Conservation (phyloP, 306 rosid genomes). For the Quercus engelmannii region DNA sequence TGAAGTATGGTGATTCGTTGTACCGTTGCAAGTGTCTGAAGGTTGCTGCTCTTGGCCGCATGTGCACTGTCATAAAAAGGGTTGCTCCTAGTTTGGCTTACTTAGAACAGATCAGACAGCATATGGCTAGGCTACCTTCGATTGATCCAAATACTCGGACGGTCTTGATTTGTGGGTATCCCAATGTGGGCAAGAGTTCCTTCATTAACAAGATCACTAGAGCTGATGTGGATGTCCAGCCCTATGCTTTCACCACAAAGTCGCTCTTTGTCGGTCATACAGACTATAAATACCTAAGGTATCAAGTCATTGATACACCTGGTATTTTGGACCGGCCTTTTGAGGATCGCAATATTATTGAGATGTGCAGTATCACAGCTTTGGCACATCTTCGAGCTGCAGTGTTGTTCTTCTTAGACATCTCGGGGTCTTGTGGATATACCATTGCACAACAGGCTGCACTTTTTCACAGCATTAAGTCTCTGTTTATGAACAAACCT, state of each 20-base stretch:
- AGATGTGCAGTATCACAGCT: constrained; percentile 95
- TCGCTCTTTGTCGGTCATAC: constrained; percentile 90
- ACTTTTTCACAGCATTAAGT: constrained; percentile 72
- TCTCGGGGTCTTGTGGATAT: constrained; percentile 91
- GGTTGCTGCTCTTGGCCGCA: constrained; percentile 91
- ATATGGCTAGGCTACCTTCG: constrained; percentile 90
- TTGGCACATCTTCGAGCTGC: constrained; percentile 90
- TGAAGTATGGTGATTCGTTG: constrained; percentile 85
- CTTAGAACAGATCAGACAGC: constrained; percentile 84
- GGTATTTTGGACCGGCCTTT: constrained; percentile 93
- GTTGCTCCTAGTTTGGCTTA: constrained; percentile 89
- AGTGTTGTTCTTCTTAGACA: constrained; percentile 78
- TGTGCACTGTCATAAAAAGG: constrained; percentile 90
- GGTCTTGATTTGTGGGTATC: constrained; percentile 81
- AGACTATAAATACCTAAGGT: constrained; percentile 76
- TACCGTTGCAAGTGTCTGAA: constrained; percentile 76
- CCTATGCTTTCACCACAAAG: constrained; percentile 90
- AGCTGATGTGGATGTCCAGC: constrained; percentile 93
- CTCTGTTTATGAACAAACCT: constrained; percentile 1
- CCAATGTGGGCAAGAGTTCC: constrained; percentile 91
- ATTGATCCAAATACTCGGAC: constrained; percentile 83
- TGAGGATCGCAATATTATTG: constrained; percentile 85
- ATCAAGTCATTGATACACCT: constrained; percentile 87
- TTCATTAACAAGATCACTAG: constrained; percentile 89
- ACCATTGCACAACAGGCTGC: constrained; percentile 84